Evolutionary conservation across 2,329 filamentous ascomycete genomes (phyloP), one percentile per base, ranked within the genome.

Genomic region (Exophiala xenobiotica): DNA sequence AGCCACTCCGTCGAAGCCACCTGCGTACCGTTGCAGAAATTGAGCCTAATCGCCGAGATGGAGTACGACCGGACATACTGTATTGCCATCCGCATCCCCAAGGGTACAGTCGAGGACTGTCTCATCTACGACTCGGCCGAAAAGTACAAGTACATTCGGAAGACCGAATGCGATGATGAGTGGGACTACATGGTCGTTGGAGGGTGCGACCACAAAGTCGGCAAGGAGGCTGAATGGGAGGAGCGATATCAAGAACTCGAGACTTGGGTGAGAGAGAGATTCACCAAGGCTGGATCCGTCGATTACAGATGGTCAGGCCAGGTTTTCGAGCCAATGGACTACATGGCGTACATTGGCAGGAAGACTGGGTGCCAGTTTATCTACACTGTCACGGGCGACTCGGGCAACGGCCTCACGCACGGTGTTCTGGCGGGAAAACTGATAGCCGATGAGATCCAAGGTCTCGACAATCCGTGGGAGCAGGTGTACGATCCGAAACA

Each of bases 261-360:
- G 61, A 60, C 61, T 0, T 82, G 79, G 80, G 71, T 71, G 0
- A 72, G 77, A 5, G 71, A 76, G 42, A 74, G 79, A 22, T 82
- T 82, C 62, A 70, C 78, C 0, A 68, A 75, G 41, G 74, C 74
- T 1, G 72, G 72, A 0, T 62, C 67, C 2, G 69, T 78, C 6
- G 80, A 82, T 53, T 82, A 80, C 66, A 68, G 68, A 16, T 82
- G 79, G 79, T 79, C 75, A 26, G 79, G 80, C 0, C 80, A 83
- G 64, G 70, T 82, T 37, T 75, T 77, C 57, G 78, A 82, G 54
- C 77, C 78, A 0, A 70, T 75, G 8, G 79, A 82, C 57, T 74
- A 71, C 61, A 71, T 82, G 69, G 78, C 72, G 0, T 81, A 77
- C 53, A 80, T 81, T 42, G 80, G 80, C 22, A 73, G 72, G 56